Percentiles rank a stretch among this genome's conserved stretches.
Evolutionary conservation across 345 rosid genomes (phyloP).

Genomic region (Eucalyptus curtisii): DNA sequence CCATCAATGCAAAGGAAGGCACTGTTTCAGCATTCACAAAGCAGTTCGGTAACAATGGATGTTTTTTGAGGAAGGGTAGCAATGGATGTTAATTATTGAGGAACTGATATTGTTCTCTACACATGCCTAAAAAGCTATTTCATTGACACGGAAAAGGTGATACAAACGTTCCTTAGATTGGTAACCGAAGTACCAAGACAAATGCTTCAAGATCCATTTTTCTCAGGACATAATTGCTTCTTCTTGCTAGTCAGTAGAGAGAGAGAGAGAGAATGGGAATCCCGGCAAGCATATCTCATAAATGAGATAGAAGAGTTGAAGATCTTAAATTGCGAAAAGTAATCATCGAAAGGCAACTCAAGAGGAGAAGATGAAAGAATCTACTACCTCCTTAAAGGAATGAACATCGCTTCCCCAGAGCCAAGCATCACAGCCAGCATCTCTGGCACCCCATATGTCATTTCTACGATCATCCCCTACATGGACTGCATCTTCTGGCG

Average conservation of each 20-base stretch:
- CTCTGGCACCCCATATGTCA: conserved; percentile 98
- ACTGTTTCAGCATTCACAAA: neutral
- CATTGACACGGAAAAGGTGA: neutral
- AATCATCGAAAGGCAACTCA: neutral
- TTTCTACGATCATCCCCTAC: conserved; percentile 98
- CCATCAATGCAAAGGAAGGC: neutral
- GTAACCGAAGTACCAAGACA: neutral
- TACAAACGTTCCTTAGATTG: neutral
- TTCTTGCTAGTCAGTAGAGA: neutral
- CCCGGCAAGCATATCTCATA: neutral
- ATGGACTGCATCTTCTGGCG: conserved; percentile 93
- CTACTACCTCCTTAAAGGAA: conserved; percentile 80
- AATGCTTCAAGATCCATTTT: neutral
- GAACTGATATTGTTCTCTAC: neutral
- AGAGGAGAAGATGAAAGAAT: neutral
- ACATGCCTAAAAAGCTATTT: neutral
- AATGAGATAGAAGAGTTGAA: neutral
- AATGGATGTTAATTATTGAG: neutral
- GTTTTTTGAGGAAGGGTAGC: neutral
- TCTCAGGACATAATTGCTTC: neutral
- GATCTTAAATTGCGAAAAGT: neutral
- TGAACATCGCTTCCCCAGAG: conserved; percentile 94
- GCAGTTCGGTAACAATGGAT: neutral
- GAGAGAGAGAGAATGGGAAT: neutral
- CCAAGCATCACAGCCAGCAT: conserved; percentile 99